Percentiles rank a stretch among this genome's conserved stretches.
phyloP scores from a whole-genome alignment of 768 basidiomycete species.

The Basidioascus undulatus region DNA sequence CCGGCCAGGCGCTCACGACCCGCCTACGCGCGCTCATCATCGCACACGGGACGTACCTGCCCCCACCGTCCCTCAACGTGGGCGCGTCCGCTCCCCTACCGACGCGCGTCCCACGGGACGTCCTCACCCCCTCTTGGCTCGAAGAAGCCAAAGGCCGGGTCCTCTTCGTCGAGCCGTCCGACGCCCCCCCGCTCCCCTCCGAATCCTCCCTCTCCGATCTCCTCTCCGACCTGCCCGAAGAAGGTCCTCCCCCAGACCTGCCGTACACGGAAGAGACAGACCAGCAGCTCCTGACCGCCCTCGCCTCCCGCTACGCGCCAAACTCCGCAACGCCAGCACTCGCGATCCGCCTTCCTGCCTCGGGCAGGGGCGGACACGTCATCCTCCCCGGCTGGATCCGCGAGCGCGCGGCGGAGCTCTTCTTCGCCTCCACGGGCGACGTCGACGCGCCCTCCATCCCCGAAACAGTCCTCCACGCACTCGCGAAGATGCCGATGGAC shows the following conservation, averaged over 20 bases:
- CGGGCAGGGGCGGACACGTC: conserved; percentile 28
- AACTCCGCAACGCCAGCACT: neutral
- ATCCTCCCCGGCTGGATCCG: conserved; percentile 86
- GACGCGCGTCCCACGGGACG: conserved; percentile 46
- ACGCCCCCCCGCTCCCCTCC: conserved; percentile 11
- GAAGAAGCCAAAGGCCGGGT: conserved; percentile 77
- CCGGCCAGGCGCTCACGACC: conserved; percentile 53
- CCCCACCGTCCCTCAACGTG: conserved; percentile 47
- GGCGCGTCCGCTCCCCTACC: conserved; percentile 29
- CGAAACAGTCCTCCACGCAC: conserved; percentile 19
- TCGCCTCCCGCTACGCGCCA: conserved; percentile 6
- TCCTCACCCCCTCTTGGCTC: conserved; percentile 54
- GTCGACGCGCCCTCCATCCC: conserved; percentile 67
- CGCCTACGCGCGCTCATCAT: conserved; percentile 62
- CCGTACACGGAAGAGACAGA: neutral
- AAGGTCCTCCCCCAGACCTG: too few species aligned
- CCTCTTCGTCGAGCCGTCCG: conserved; percentile 56
- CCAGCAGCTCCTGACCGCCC: neutral
- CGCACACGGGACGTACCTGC: conserved; percentile 61
- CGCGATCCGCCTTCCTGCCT: neutral
- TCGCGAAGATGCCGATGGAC: conserved; percentile 55
- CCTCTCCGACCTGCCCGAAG: neutral
- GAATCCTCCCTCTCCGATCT: neutral
- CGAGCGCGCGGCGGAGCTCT: conserved; percentile 67
- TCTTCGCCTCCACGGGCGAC: conserved; percentile 62